Conservation (phyloP, 495 filamentous ascomycete genomes). For the Podospora fimiseda region DNA sequence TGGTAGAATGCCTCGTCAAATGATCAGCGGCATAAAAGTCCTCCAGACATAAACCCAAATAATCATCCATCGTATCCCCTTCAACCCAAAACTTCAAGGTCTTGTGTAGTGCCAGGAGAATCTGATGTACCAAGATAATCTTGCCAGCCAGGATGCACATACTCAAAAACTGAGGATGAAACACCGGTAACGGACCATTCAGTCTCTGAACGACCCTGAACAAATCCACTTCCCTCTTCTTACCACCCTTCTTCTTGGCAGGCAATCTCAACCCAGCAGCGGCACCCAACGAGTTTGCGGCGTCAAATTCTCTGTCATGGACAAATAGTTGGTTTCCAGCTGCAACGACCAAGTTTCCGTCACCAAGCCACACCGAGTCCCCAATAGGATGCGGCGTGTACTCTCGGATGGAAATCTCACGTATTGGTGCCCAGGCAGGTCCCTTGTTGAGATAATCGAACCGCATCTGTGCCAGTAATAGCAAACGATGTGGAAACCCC, state of each 20-base stretch:
- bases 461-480: constrained; percentile 83
- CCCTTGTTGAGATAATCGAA: constrained; percentile 88
- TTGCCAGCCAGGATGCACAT: constrained; percentile 86
- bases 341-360: constrained; percentile 77
- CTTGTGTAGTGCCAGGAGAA: constrained; percentile 68
- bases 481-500: constrained; percentile 77
- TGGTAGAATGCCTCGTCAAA: constrained; percentile 9
- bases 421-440: constrained; percentile 82
- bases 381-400: constrained; percentile 88
- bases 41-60: constrained; percentile 64
- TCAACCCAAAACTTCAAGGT: constrained; percentile 77
- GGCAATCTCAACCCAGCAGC: constrained; percentile 56
- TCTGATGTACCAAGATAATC: constrained; percentile 60
- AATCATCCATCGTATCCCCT: constrained; percentile 75
- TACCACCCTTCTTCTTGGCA: constrained; percentile 22
- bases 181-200: constrained; percentile 84
- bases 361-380: constrained; percentile 83
- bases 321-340: constrained; percentile 92
- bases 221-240: constrained; percentile 46
- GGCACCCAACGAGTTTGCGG: constrained; percentile 51
- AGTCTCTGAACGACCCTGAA: constrained; percentile 75
- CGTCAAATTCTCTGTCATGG: constrained; percentile 66
- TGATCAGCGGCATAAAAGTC: constrained; percentile 55
- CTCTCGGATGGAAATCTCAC: constrained; percentile 74
- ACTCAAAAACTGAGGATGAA: constrained; percentile 86